A percentile compares a stretch with the other conserved stretches of the same genome.
Conservation (phyloP, 2,329 filamentous ascomycete species). For the Metarhizium guizhouense region DNA sequence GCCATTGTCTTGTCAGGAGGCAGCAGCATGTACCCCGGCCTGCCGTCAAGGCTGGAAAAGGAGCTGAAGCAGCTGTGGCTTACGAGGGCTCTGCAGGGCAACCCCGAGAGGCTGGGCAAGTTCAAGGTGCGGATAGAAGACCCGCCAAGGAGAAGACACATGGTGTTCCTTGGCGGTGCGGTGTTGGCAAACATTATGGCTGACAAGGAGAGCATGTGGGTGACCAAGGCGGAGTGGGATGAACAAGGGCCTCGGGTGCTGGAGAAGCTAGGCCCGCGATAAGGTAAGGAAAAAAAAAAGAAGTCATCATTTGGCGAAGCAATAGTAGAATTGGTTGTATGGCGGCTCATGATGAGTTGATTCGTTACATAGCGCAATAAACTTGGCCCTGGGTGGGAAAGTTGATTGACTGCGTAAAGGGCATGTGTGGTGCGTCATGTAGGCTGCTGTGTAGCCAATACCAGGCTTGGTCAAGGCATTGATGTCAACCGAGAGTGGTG, state of each 20-base stretch:
- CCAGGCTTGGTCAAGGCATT: too few relatives aligned
- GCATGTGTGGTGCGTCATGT: too few relatives aligned
- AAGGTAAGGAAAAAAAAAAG: slow-evolving; percentile 14
- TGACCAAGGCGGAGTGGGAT: slow-evolving; percentile 92
- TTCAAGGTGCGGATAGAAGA: slow-evolving; percentile 99
- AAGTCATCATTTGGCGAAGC: neutral
- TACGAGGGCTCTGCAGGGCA: slow-evolving; percentile 78
- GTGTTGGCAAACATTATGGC: slow-evolving; percentile 98
- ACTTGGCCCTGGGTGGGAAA: neutral
- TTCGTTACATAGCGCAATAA: slow-evolving; percentile 1
- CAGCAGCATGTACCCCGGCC: slow-evolving; percentile 96
- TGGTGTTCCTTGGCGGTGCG: slow-evolving; percentile 98
- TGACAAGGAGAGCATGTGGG: slow-evolving; percentile 99
- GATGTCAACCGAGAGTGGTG: too few relatives aligned
- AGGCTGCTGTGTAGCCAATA: too few relatives aligned
- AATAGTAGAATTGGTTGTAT: neutral
- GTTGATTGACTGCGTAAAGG: neutral
- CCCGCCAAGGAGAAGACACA: slow-evolving; percentile 88
- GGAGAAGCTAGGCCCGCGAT: slow-evolving; percentile 90
- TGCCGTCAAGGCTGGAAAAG: slow-evolving; percentile 93
- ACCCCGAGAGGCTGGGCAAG: slow-evolving; percentile 92
- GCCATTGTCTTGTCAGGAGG: slow-evolving; percentile 94
- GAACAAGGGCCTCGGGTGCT: slow-evolving; percentile 79
- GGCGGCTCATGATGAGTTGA: neutral
- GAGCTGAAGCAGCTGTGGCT: slow-evolving; percentile 98